These are phyloP conservation scores for Colletotrichum cordylinicola DNA, from an alignment of 2,329 filamentous ascomycete species.

Conservation along the genomic window DNA sequence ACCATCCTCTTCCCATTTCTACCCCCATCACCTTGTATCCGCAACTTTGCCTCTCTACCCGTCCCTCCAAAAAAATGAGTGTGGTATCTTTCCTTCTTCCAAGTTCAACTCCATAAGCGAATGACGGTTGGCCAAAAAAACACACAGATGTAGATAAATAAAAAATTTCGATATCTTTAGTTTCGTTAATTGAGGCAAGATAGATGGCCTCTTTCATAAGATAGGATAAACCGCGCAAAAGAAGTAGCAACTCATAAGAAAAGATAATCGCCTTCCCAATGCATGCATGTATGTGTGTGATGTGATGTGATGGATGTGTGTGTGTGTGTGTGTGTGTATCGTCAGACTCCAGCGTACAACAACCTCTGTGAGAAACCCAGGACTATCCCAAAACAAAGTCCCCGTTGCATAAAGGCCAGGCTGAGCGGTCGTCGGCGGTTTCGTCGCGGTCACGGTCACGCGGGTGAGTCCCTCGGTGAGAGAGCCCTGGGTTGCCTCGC, in stretches of 20 bases:
- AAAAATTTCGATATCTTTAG: not conserved
- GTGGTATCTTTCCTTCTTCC: conserved; percentile 8
- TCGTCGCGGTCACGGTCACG: not conserved
- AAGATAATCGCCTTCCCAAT: conserved; percentile 14
- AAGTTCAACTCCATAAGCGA: not conserved
- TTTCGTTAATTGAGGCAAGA: not conserved
- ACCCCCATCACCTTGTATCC: not conserved
- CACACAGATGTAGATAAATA: not conserved
- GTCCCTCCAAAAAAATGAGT: not conserved
- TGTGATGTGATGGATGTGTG: not conserved
- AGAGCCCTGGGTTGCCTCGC: not conserved
- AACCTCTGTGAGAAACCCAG: conserved; percentile 16
- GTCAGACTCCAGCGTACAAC: conserved; percentile 23
- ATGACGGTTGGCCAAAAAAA: not conserved
- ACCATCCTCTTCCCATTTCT: not conserved
- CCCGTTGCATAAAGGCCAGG: not conserved
- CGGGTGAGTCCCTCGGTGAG: not conserved
- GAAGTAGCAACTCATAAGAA: not conserved
- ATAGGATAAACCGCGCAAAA: not conserved
- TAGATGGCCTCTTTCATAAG: not conserved
- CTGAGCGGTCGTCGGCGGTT: not conserved
- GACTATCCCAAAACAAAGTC: conserved; percentile 14
- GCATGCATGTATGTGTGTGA: conserved; percentile 24
- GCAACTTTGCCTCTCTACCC: not conserved
- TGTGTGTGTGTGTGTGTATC: conserved; percentile 26